Conservation (phyloP, 352 stramenopile genomes). For the Globisporangium uncinulatum region DNA sequence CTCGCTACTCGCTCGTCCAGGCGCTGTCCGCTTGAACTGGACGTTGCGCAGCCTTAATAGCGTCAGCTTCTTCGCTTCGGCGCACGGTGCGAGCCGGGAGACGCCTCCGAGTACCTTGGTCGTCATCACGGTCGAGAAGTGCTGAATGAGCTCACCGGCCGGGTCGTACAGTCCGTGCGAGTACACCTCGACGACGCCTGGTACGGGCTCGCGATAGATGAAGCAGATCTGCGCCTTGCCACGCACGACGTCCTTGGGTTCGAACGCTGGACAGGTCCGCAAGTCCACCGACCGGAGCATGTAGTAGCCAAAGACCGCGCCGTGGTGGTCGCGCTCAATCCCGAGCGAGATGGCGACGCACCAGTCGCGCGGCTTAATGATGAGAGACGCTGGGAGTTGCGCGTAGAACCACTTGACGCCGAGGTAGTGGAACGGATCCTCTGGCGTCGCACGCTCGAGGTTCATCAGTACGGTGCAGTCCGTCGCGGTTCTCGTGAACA, state of each 20-base stretch:
- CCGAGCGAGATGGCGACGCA: constrained; percentile 17
- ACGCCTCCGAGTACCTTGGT: constrained; percentile 10
- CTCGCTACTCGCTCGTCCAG: neutral
- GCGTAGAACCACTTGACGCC: constrained; percentile 45
- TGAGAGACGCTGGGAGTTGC: constrained; percentile 13
- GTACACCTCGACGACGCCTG: constrained; percentile 34
- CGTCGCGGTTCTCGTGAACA: constrained; percentile 19
- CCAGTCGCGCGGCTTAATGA: constrained; percentile 16
- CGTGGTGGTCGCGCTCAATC: constrained; percentile 21
- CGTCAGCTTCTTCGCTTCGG: constrained; percentile 47
- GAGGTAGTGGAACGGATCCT: constrained; percentile 38
- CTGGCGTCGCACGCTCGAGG: constrained; percentile 27
- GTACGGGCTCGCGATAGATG: constrained; percentile 29
- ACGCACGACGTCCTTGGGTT: constrained; percentile 18
- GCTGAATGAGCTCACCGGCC: constrained; percentile 24
- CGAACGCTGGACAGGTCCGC: constrained; percentile 29
- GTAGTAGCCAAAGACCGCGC: constrained; percentile 32
- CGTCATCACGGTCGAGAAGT: constrained; percentile 18
- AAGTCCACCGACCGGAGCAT: constrained; percentile 41
- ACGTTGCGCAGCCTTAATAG: constrained; percentile 27
- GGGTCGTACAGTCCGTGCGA: constrained; percentile 39
- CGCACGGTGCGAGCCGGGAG: constrained; percentile 27
- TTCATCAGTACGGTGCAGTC: constrained; percentile 35
- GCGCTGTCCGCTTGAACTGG: constrained; percentile 19
- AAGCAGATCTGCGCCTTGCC: constrained; percentile 18